phyloP scores from a whole-genome alignment of 768 basidiomycete genomes.

The Lactarius indigo region DNA sequence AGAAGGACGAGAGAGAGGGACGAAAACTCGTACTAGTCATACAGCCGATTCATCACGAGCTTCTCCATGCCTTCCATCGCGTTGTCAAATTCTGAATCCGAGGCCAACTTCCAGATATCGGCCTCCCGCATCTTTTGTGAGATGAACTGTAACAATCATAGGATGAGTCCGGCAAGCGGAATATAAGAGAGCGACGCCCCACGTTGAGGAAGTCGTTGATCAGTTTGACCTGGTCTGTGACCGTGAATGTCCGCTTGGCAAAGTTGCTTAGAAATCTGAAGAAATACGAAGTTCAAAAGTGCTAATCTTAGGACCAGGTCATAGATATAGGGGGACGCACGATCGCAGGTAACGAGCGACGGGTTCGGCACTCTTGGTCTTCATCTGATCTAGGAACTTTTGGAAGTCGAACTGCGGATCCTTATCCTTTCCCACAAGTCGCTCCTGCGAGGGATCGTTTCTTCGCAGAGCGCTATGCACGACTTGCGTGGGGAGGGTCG shows the following conservation, averaged over 20 bases:
- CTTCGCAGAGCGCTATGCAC: constrained; percentile 25
- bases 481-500: neutral
- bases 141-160: constrained; percentile 64
- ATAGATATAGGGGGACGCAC: constrained; percentile 46
- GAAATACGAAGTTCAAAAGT: neutral
- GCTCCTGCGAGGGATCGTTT: constrained; percentile 27
- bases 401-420: constrained; percentile 84
- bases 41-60: constrained; percentile 96
- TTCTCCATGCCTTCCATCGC: constrained; percentile 99
- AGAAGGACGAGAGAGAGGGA: neutral
- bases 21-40: constrained; percentile 75
- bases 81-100: constrained; percentile 88
- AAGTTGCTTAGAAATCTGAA: constrained; percentile 90
- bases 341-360: constrained; percentile 94
- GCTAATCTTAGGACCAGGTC: too few species aligned
- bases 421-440: constrained; percentile 32
- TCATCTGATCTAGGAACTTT: constrained; percentile 93
- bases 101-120: constrained; percentile 77
- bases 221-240: constrained; percentile 91
- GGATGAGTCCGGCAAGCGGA: constrained; percentile 16
- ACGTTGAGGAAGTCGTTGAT: constrained; percentile 92
- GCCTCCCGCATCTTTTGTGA: constrained; percentile 78
- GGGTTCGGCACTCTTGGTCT: constrained; percentile 80
- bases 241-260: constrained; percentile 84
- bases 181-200: constrained; percentile 30